These are phyloP conservation scores for Debaryomyces robertsiae DNA, from an alignment of 1,139 yeast species.

Conservation along the genomic window DNA sequence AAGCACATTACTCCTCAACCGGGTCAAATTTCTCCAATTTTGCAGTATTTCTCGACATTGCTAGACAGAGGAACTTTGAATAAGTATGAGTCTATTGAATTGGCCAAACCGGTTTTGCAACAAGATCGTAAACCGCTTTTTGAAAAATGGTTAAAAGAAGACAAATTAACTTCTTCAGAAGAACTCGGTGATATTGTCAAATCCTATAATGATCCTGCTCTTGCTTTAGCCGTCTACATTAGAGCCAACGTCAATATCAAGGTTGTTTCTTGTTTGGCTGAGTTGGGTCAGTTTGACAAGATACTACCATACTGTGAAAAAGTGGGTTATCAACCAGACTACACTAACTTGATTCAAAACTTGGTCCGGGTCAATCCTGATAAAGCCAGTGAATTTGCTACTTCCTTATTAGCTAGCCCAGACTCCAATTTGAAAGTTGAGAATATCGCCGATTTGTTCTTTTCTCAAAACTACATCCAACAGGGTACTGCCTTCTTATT, in stretches of 20 bases:
- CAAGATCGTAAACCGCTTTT: conserved; percentile 93
- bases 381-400: conserved; percentile 96
- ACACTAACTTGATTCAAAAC: conserved; percentile 85
- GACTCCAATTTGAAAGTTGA: conserved; percentile 75
- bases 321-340: conserved; percentile 88
- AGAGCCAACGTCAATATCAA: conserved; percentile 84
- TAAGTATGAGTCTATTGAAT: conserved; percentile 90
- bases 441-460: conserved; percentile 88
- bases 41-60: conserved; percentile 89
- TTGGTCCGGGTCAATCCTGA: conserved; percentile 94
- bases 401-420: conserved; percentile 69
- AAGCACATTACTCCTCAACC: conserved; percentile 93
- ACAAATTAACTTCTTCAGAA: conserved; percentile 90
- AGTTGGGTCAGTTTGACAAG: conserved; percentile 94
- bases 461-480: conserved; percentile 91
- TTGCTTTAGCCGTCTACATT: conserved; percentile 90
- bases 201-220: conserved; percentile 72
- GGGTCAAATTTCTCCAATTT: conserved; percentile 91
- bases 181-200: conserved; percentile 96
- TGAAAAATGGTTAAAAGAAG: conserved; percentile 96
- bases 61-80: conserved; percentile 92
- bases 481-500: conserved; percentile 98
- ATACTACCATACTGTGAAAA: conserved; percentile 92
- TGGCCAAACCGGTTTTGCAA: conserved; percentile 93
- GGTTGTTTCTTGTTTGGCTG: conserved; percentile 91